Conservation (phyloP, 768 basidiomycete genomes). For the Russula ochroleuca region DNA sequence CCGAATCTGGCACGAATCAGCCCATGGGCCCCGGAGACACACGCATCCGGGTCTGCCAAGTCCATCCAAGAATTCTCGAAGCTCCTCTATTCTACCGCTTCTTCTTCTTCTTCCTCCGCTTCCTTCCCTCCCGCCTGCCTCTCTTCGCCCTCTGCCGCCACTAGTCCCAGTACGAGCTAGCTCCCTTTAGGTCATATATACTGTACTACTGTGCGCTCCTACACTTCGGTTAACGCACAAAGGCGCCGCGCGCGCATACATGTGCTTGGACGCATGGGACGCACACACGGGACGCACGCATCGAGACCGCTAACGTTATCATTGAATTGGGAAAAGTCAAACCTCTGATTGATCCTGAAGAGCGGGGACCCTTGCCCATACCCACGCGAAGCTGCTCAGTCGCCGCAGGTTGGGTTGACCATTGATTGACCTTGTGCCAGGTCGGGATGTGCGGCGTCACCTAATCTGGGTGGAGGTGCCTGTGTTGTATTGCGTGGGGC, state of each 20-base stretch:
- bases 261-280: too few species aligned
- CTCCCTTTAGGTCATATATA: not conserved
- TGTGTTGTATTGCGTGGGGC: not conserved
- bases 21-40: not conserved
- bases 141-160: not conserved
- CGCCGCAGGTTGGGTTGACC: not conserved
- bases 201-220: too few species aligned
- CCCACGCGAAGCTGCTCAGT: not conserved
- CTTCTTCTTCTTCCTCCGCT: not conserved
- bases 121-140: not conserved
- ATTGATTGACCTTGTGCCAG: not conserved
- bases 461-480: not conserved
- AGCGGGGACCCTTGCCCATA: not conserved
- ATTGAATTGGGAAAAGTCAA: not conserved
- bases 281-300: not conserved
- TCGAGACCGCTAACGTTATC: not conserved
- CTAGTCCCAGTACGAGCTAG: slow-evolving; percentile 9
- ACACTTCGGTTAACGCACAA: not conserved
- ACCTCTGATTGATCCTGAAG: not conserved
- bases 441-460: not conserved
- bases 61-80: slow-evolving; percentile 16
- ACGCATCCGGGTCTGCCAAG: not conserved
- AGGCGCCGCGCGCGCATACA: not conserved
- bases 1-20: not conserved
- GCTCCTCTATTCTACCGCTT: not conserved